Evolutionary conservation across 2,329 filamentous ascomycete genomes (phyloP).

Genomic region (Cytospora paraplurivora): DNA sequence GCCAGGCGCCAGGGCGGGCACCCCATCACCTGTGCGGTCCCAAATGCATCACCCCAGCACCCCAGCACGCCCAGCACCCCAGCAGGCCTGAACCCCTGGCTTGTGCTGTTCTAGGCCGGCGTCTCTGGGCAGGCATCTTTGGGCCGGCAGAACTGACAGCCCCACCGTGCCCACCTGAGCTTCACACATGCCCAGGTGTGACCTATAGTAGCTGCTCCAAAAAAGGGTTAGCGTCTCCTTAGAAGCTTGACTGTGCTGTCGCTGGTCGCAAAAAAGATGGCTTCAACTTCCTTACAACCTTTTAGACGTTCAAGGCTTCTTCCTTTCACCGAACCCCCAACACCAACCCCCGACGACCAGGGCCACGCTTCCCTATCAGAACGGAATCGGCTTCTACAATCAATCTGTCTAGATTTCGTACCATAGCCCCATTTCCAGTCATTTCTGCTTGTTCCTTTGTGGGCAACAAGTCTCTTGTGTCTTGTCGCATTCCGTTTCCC

Average conservation of each 20-base stretch:
- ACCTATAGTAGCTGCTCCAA: neutral
- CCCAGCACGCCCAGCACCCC: no score
- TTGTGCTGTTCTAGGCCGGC: neutral
- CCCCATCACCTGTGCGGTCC: no score
- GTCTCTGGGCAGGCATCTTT: neutral
- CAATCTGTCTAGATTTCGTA: neutral
- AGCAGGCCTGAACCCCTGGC: conserved; percentile 1
- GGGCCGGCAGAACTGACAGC: no score
- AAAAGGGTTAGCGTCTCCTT: neutral
- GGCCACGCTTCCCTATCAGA: neutral
- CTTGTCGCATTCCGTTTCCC: neutral
- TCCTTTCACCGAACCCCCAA: neutral
- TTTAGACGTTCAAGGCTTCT: neutral
- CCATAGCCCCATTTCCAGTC: conserved; percentile 3
- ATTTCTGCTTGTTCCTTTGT: conserved; percentile 1
- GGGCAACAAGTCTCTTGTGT: neutral
- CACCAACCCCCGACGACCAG: neutral
- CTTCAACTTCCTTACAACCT: neutral
- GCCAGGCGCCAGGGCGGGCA: no score
- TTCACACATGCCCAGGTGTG: neutral
- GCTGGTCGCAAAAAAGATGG: conserved; percentile 1
- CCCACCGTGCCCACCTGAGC: no score
- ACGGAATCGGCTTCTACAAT: neutral
- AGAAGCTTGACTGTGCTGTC: neutral
- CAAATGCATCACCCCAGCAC: no score